Evolutionary conservation across 768 basidiomycete genomes (phyloP), one percentile per base, ranked within the genome.

Genomic region (Boletus edulis): DNA sequence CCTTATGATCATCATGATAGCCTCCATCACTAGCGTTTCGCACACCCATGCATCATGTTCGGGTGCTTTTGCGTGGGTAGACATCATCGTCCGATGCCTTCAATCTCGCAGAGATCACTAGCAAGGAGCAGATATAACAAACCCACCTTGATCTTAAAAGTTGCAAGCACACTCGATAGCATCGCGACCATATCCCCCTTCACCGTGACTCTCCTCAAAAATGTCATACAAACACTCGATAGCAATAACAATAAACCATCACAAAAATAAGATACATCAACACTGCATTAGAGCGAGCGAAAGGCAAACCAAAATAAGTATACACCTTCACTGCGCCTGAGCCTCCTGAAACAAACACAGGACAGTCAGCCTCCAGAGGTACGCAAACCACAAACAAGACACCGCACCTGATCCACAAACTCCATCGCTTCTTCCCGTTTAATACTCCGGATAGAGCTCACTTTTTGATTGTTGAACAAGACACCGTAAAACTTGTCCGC

Each of bases 401-500:
- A 38, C 37, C 77, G 14, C 44, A 84, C 87, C 80, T 89, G 87
- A 66, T 98, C 96, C 27, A 98, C 91, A 71, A 98, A 98, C 64
- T 94, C 87, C 80, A 87, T 86, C 5, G 95, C 95, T 62, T 97
- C 90, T 60, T 95, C 94, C 42, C 87, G 81, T 61, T 85, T 89
- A 72, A 98, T 98, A 37, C 83, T 79, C 35, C 87, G 80, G 43
- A 98, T 94, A 1, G 89, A 89, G 51, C 90, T 93, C 55, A 98
- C 87, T 69, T 98, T 98, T 67, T 96, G 91, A 63, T 89, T 92
- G 72, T 96, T 93, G 76, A 97, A 98, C 55, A 96, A 74, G 11
- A 98, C 97, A 14, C 97, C 97, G 58, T 98, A 98, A 70, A 96
- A 98, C 67, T 96, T 94, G 71, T 98, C 95, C 0, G 95, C 94